Evolutionary conservation across 768 basidiomycete genomes (phyloP).

Genomic region (Cystobasidium onofrii): DNA sequence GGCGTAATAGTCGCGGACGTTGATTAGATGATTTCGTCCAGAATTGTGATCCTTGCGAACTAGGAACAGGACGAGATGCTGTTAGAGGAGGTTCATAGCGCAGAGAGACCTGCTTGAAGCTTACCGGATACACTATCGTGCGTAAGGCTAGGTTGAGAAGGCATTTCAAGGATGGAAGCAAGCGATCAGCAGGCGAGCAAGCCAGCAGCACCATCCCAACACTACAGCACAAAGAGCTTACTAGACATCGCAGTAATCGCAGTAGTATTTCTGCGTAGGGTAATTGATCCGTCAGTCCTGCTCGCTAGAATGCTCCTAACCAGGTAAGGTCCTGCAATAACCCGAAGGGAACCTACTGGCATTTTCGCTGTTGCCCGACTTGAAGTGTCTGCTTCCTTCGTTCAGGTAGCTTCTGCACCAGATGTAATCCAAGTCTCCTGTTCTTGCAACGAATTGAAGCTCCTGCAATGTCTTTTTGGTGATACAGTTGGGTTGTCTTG

Average conservation of each 20-base stretch:
- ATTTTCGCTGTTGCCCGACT: not conserved
- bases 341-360: not conserved
- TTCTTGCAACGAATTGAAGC: no score
- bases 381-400: no score
- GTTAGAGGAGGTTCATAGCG: not conserved
- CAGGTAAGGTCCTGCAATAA: no score
- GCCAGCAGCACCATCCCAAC: not conserved
- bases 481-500: no score
- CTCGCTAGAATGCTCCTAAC: no score
- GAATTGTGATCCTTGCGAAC: conserved; percentile 98
- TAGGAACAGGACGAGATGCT: conserved; percentile 44
- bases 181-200: not conserved
- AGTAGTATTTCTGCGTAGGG: conserved; percentile 19
- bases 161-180: not conserved
- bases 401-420: no score
- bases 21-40: conserved; percentile 84
- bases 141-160: conserved; percentile 52
- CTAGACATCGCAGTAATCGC: conserved; percentile 32
- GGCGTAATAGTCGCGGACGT: conserved; percentile 94
- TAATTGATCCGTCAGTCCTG: no score
- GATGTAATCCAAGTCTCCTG: no score
- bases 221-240: not conserved
- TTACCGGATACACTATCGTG: conserved; percentile 87
- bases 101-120: conserved; percentile 36
- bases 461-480: no score